A percentile compares a stretch with the other conserved stretches of the same genome.
Evolutionary conservation across 2,329 filamentous ascomycete genomes (phyloP).

Genomic region (Ascochyta pisi): DNA sequence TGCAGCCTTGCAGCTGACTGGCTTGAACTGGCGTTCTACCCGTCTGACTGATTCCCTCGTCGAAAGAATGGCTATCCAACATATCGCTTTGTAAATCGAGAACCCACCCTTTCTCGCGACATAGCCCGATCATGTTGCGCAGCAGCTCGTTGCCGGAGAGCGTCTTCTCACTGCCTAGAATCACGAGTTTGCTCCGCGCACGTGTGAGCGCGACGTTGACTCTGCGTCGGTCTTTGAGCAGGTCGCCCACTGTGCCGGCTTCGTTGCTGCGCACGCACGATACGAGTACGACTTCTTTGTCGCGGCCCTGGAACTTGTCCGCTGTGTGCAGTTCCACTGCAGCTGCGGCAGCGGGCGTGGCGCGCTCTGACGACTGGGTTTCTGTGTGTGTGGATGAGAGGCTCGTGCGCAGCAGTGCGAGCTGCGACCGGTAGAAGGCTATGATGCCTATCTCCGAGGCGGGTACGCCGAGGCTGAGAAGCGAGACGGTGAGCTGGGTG

Average conservation of each 20-base stretch:
- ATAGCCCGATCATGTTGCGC: conserved; percentile 74
- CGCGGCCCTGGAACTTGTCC: conserved; percentile 93
- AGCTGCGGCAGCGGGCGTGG: conserved; percentile 24
- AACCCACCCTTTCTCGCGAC: conserved; percentile 80
- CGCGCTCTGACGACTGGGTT: conserved; percentile 54
- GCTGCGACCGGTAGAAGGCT: conserved; percentile 93
- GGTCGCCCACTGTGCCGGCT: conserved; percentile 80
- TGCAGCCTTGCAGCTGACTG: not conserved
- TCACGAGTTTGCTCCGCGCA: conserved; percentile 88
- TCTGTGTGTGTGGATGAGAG: conserved; percentile 62
- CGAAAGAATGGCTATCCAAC: conserved; percentile 72
- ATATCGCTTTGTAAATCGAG: conserved; percentile 73
- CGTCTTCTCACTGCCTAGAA: conserved; percentile 83
- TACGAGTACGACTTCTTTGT: conserved; percentile 91
- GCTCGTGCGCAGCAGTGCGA: conserved; percentile 78
- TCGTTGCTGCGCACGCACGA: conserved; percentile 89
- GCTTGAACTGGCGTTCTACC: conserved; percentile 17
- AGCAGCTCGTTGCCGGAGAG: conserved; percentile 76
- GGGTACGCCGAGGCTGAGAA: conserved; percentile 78
- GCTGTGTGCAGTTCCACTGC: conserved; percentile 92
- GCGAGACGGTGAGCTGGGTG: conserved; percentile 78
- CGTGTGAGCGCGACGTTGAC: conserved; percentile 97
- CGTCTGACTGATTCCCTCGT: conserved; percentile 57
- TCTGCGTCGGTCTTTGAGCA: conserved; percentile 88
- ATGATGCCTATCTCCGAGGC: conserved; percentile 87